Evolutionary conservation across 495 filamentous ascomycete genomes (phyloP), one percentile per base, ranked within the genome.

Genomic region (Geopyxis carbonaria): DNA sequence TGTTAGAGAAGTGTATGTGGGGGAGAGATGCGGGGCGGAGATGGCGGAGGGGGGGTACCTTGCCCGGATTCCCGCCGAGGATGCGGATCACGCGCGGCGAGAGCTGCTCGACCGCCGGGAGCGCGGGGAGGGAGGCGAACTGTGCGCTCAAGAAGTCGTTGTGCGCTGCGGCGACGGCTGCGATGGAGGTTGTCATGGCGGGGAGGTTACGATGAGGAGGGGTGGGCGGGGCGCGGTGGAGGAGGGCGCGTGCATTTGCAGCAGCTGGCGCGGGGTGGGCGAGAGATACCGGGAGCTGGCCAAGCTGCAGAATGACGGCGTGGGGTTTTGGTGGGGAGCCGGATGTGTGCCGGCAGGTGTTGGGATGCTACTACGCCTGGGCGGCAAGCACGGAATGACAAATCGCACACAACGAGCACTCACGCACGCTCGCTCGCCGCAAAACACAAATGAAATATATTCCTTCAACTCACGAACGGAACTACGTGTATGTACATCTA

Each of bases 51-150:
- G 24, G 19, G 24, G 27, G 22, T 49, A 76, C 74, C 62, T 86
- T 86, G 46, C 76, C 70, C 6, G 83, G 80, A 56, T 92, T 91
- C 10, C 77, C 80, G 37, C 71, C 83, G 7, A 92, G 63, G 37
- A 92, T 76, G 40, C 82, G 67, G 45, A 83, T 75, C 13, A 78
- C 72, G 10, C 63, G 61, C 1, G 73, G 61, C 44, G 73, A 75
- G 28, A 87, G 65, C 32, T 71, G 64, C 51, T 77, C 67, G 28
- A 80, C 62, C 40, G 81, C 76, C 13, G 69, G 69, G 25, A 85
- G 63, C 3, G 65, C 22, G 4, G 51, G 51, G 6, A 54, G 51
- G 0, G 16, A 7, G 22, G 45, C 45, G 19, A 54, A 20, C 33
- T 54, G 51, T 7, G 51, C 51, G n/a, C 30, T 36, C 20, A 54